Conservation (phyloP, 2,329 filamentous ascomycete genomes). For the Paecilomyces niveus region DNA sequence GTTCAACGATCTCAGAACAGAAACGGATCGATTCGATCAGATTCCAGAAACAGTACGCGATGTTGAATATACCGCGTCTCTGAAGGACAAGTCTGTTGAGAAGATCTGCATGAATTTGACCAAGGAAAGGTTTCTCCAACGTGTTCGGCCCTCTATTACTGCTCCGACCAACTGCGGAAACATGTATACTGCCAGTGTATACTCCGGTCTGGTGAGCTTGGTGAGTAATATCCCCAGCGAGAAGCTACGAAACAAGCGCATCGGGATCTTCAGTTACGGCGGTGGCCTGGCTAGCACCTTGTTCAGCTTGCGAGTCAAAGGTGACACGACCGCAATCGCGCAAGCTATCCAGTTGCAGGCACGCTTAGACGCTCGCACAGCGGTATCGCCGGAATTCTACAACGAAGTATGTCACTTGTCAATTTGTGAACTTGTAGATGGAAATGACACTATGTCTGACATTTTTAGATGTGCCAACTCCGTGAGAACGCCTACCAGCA, state of each 20-base stretch:
- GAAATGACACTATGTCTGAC: constrained; percentile 20
- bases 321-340: constrained; percentile 60
- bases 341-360: constrained; percentile 63
- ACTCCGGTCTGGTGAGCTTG: constrained; percentile 51
- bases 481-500: constrained; percentile 77
- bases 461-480: constrained; percentile 63
- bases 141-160: constrained; percentile 65
- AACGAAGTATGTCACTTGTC: constrained; percentile 50
- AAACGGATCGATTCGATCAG: too few relatives aligned
- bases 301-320: constrained; percentile 59
- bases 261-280: constrained; percentile 73
- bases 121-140: constrained; percentile 78
- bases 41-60: too few relatives aligned
- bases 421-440: too few relatives aligned
- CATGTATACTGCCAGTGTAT: constrained; percentile 58
- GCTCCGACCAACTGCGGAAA: constrained; percentile 68
- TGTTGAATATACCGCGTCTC: constrained; percentile 38
- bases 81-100: constrained; percentile 75
- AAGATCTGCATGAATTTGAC: constrained; percentile 79
- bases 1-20: constrained; percentile 58
- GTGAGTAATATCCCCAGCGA: constrained; percentile 58
- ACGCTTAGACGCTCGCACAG: constrained; percentile 58
- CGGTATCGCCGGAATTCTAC: constrained; percentile 64
- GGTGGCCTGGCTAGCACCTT: constrained; percentile 69
- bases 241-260: constrained; percentile 52